phyloP scores from a whole-genome alignment of 2,329 filamentous ascomycete genomes.

The Hypoxylon sp. region DNA sequence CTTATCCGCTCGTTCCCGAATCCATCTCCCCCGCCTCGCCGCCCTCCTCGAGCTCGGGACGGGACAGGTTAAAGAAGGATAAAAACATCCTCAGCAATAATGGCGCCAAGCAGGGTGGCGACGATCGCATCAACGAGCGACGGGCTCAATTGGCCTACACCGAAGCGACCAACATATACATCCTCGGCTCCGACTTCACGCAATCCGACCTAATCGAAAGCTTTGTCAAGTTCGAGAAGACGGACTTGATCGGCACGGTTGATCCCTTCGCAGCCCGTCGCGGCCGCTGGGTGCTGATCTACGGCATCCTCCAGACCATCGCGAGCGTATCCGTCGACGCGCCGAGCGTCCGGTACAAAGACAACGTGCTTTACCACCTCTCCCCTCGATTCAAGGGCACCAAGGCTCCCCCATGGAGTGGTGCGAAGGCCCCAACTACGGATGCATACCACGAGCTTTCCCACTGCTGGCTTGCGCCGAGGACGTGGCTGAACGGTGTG shows the following conservation, averaged over 20 bases:
- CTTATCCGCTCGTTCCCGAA: constrained; percentile 70
- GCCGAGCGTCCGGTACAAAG: constrained; percentile 60
- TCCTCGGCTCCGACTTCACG: constrained; percentile 61
- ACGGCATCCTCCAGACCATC: constrained; percentile 67
- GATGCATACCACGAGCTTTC: constrained; percentile 60
- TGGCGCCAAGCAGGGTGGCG: constrained; percentile 25
- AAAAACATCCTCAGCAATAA: constrained; percentile 22
- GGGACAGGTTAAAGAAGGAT: constrained; percentile 47
- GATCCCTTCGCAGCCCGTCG: constrained; percentile 64
- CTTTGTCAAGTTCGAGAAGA: constrained; percentile 65
- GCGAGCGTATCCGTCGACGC: constrained; percentile 67
- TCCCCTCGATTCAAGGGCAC: constrained; percentile 61
- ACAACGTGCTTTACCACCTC: constrained; percentile 64
- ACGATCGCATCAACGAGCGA: constrained; percentile 52
- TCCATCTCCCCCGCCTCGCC: constrained; percentile 50
- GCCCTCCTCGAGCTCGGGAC: constrained; percentile 22
- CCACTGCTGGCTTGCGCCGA: constrained; percentile 60
- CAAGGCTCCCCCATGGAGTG: constrained; percentile 64
- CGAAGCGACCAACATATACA: constrained; percentile 67
- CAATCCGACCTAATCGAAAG: constrained; percentile 64
- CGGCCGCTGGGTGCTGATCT: constrained; percentile 69
- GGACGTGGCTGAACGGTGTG: constrained; percentile 49
- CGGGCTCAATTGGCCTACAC: constrained; percentile 65
- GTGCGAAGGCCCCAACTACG: constrained; percentile 35
- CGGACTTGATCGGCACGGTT: constrained; percentile 58